Percentiles rank a stretch among this genome's conserved stretches.
Evolutionary conservation across 345 rosid species (phyloP).

Genomic region (Kernera saxatilis): DNA sequence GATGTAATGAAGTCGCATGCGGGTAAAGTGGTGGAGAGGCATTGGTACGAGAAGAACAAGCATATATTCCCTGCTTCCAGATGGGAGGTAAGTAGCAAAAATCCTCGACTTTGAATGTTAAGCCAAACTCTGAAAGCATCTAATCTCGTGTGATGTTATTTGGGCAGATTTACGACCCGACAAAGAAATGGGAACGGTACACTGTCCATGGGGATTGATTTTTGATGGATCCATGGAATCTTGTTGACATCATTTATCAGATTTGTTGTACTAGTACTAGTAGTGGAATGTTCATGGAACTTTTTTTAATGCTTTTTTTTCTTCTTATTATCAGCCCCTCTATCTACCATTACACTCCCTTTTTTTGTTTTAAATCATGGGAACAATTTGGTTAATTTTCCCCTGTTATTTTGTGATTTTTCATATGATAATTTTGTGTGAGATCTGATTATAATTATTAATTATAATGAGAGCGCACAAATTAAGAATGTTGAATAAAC

Average conservation of each 20-base stretch:
- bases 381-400: background rate
- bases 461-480: background rate
- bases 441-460: background rate
- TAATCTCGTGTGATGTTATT: background rate
- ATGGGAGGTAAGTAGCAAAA: slow-evolving; percentile 72
- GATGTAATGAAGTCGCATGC: slow-evolving; percentile 77
- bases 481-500: background rate
- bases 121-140: background rate
- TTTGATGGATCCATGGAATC: background rate
- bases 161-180: slow-evolving; percentile 76
- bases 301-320: background rate
- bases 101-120: background rate
- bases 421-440: background rate
- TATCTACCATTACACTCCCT: background rate
- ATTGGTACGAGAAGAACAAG: slow-evolving; percentile 99
- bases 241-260: slow-evolving; percentile 1
- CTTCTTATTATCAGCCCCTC: background rate
- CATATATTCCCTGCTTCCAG: slow-evolving; percentile 99
- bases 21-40: slow-evolving; percentile 99
- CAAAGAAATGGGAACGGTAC: slow-evolving; percentile 92
- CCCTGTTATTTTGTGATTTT: background rate
- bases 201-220: slow-evolving; percentile 88
- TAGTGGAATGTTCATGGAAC: slow-evolving; percentile 19
- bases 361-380: background rate
- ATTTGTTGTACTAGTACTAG: background rate